Conservation (phyloP, 108 stramenopile species). For the Nannochloropsis oceanica region DNA sequence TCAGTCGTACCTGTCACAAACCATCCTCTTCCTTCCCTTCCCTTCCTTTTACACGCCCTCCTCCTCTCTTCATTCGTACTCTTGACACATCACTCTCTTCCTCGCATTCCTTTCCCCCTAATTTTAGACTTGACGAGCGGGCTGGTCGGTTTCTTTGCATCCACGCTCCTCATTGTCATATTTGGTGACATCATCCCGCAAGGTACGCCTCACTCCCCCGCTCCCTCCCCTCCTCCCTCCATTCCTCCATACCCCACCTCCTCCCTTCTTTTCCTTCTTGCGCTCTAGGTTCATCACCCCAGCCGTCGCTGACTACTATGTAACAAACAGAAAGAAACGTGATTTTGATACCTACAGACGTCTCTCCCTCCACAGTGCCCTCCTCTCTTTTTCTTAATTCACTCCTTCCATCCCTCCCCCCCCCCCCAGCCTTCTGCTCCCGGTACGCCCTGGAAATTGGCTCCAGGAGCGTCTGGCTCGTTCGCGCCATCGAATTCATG, state of each 20-base stretch:
- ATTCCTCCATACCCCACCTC: background rate
- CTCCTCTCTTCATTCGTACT: background rate
- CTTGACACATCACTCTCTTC: background rate
- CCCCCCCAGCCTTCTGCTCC: slow-evolving; percentile 53
- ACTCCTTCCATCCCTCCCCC: background rate
- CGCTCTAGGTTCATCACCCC: background rate
- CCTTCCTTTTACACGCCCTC: background rate
- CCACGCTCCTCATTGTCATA: slow-evolving; percentile 68
- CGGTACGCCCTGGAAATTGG: slow-evolving; percentile 79
- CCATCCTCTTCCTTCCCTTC: background rate
- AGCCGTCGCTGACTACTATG: background rate
- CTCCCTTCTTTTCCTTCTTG: background rate
- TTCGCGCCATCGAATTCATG: slow-evolving; percentile 59
- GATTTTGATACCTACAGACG: background rate
- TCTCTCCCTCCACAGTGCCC: background rate
- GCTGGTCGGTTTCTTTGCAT: slow-evolving; percentile 65
- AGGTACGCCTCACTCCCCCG: background rate
- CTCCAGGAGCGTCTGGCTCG: slow-evolving; percentile 57
- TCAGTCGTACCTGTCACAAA: background rate
- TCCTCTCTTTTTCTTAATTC: background rate
- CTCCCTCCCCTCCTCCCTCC: background rate
- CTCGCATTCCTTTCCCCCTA: background rate
- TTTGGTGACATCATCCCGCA: slow-evolving; percentile 98
- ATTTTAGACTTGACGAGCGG: slow-evolving; percentile 47
- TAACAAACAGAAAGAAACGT: background rate